These are phyloP conservation scores for Aphanocladium album DNA, from an alignment of 2,329 filamentous ascomycete species.

Conservation along the genomic window DNA sequence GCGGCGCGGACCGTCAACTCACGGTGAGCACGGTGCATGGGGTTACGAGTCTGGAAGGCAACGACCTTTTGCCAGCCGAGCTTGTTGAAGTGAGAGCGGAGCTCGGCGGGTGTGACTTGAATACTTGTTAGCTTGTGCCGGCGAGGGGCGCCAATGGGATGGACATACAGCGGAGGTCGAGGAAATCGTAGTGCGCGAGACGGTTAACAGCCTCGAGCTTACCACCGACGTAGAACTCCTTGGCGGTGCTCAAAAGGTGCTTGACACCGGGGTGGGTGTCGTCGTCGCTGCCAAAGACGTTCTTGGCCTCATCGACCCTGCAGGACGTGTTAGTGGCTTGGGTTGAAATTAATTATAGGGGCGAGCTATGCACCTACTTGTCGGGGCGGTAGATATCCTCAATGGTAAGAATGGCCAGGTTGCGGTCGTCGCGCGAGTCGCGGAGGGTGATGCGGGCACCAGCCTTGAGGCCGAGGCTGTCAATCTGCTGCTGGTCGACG, in stretches of 20 bases:
- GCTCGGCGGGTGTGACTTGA: slow-evolving; percentile 85
- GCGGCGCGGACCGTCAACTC: slow-evolving; percentile 96
- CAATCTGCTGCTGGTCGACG: slow-evolving; percentile 67
- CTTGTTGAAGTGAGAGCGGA: slow-evolving; percentile 97
- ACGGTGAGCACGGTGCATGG: slow-evolving; percentile 98
- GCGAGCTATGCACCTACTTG: slow-evolving; percentile 58
- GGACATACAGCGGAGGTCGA: slow-evolving; percentile 80
- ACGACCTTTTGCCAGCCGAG: slow-evolving; percentile 97
- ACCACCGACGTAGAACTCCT: slow-evolving; percentile 91
- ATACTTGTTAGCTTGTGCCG: neutral
- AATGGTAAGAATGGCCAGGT: slow-evolving; percentile 90
- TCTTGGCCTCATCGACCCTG: slow-evolving; percentile 81
- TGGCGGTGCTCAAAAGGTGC: slow-evolving; percentile 75
- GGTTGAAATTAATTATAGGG: neutral
- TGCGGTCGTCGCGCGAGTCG: slow-evolving; percentile 93
- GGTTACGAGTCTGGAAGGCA: slow-evolving; percentile 98
- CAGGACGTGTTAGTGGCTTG: slow-evolving; percentile 17
- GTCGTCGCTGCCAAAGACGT: slow-evolving; percentile 90
- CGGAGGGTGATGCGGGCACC: slow-evolving; percentile 82
- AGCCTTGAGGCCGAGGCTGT: slow-evolving; percentile 69
- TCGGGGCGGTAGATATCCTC: slow-evolving; percentile 94
- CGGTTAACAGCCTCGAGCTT: slow-evolving; percentile 94
- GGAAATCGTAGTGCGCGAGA: slow-evolving; percentile 98
- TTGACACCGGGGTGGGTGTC: slow-evolving; percentile 88
- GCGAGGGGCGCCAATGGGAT: neutral